These are phyloP conservation scores for Barnettozyma botsteinii DNA, from an alignment of 805 yeast genomes.

Conservation along the genomic window DNA sequence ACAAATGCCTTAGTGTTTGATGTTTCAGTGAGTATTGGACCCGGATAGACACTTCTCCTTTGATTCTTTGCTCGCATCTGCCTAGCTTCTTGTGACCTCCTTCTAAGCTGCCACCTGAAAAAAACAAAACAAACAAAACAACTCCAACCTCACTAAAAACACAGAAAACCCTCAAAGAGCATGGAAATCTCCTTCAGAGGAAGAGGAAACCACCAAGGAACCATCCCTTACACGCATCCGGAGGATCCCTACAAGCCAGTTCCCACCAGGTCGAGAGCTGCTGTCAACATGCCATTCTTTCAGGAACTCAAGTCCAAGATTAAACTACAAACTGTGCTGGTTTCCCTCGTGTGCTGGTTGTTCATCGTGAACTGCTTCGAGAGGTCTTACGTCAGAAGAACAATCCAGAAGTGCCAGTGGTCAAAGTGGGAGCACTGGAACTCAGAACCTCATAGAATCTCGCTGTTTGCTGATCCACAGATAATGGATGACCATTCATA, in stretches of 20 bases:
- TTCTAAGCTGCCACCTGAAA: background rate
- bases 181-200: constrained; percentile 17
- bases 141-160: no score
- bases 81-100: background rate
- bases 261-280: constrained; percentile 4
- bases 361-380: constrained; percentile 47
- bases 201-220: constrained; percentile 5
- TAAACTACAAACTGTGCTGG: constrained; percentile 9
- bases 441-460: constrained; percentile 41
- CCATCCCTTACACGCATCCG: background rate
- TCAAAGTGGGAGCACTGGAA: constrained; percentile 58
- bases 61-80: no score
- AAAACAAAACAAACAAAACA: background rate
- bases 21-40: no score
- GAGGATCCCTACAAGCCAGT: constrained; percentile 12
- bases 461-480: constrained; percentile 89
- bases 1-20: no score
- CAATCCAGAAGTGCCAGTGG: constrained; percentile 56
- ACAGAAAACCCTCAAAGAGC: background rate
- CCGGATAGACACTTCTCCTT: no score
- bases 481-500: constrained; percentile 85
- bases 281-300: constrained; percentile 1
- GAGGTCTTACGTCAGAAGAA: constrained; percentile 40
- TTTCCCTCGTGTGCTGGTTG: constrained; percentile 35
- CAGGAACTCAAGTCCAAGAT: constrained; percentile 4